Conservation (phyloP, 1,284 basidiomycete genomes). For the Malassezia pachydermatis region DNA sequence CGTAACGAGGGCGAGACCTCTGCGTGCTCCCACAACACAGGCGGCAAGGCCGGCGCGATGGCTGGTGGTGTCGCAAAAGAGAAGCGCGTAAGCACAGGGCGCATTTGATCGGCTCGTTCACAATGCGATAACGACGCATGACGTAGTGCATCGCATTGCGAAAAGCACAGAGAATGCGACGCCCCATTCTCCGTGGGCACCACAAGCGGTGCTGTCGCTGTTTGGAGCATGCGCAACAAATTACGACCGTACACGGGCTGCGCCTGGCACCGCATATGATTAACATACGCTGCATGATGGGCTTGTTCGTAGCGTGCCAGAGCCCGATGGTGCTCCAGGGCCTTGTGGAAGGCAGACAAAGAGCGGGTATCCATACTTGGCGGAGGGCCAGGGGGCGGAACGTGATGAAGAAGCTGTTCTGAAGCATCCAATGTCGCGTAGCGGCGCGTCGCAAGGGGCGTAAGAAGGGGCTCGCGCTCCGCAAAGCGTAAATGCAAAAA, state of each 20-base stretch:
- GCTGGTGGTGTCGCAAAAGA: conserved; percentile 72
- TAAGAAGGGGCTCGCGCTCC: conserved; percentile 50
- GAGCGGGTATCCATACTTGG: conserved; percentile 59
- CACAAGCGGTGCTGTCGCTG: conserved; percentile 50
- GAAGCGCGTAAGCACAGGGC: conserved; percentile 60
- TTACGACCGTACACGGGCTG: conserved; percentile 57
- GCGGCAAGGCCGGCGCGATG: conserved; percentile 59
- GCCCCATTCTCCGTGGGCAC: conserved; percentile 52
- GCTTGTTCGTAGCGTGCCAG: conserved; percentile 57
- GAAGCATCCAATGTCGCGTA: conserved; percentile 63
- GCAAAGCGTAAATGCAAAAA: conserved; percentile 61
- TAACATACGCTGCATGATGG: conserved; percentile 64
- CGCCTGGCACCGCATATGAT: conserved; percentile 61
- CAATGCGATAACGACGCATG: conserved; percentile 54
- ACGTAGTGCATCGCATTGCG: conserved; percentile 55
- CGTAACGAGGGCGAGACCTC: conserved; percentile 20
- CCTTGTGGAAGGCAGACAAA: conserved; percentile 61
- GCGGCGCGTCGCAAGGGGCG: conserved; percentile 55
- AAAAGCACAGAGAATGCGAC: conserved; percentile 49
- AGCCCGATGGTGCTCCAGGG: conserved; percentile 56
- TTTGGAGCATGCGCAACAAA: conserved; percentile 20
- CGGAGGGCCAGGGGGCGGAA: conserved; percentile 56
- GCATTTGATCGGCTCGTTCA: conserved; percentile 57
- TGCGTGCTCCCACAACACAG: conserved; percentile 33
- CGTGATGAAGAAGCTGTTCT: conserved; percentile 57